Base-by-base conservation (phyloP, 2,329 filamentous ascomycete species). In the Juglanconis sp. region DNA sequence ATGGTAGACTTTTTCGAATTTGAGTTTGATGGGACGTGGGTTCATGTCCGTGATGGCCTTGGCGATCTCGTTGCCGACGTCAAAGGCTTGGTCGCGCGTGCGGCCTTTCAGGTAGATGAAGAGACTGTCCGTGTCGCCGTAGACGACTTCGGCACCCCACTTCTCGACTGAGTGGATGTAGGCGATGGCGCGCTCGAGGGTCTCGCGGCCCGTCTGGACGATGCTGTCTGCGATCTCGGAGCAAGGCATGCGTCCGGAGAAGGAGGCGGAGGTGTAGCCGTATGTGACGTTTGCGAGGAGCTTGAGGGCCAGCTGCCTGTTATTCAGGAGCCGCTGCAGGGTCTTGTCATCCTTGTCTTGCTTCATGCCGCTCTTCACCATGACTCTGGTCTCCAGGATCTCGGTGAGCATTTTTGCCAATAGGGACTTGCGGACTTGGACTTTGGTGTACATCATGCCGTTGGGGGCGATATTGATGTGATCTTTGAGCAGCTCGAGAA, bases 221-320 rank as follows among this genome's bases (percentile, higher is more conserved):
- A 99, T 99, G 73, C 92, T 96, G 76, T 99, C 95, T 7, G 95
- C 95, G 65, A 99, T 96, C 73, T 99, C 95, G 1, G 92, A 92
- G 73, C 95, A 99, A 0, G 95, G 95, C 95, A 99, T 98, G 31
- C 95, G 87, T 0, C 95, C 95, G 0, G 94, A 98, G 73, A 97
- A 99, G 0, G 92, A 96, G 0, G 95, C 95, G 3, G 95, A 98
- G 0, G 95, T 95, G 74, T 99, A 99, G 10, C 95, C 95, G 69
- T 99, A 99, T 0, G 95, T 99, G 66, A 99, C 95, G 68, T 99
- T 99, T n/a, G 95, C 95, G 44, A 99, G 91, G 6, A 99, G 81
- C 71, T 99, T 99, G 32, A 99, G 82, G 0, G 95, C 95, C 3
- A 99, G 80, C 68, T 99, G 95, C 69, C 95, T 83, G 72, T 97